These are phyloP conservation scores for Bombardia bombarda DNA, from an alignment of 495 filamentous ascomycete genomes.

Conservation along the genomic window DNA sequence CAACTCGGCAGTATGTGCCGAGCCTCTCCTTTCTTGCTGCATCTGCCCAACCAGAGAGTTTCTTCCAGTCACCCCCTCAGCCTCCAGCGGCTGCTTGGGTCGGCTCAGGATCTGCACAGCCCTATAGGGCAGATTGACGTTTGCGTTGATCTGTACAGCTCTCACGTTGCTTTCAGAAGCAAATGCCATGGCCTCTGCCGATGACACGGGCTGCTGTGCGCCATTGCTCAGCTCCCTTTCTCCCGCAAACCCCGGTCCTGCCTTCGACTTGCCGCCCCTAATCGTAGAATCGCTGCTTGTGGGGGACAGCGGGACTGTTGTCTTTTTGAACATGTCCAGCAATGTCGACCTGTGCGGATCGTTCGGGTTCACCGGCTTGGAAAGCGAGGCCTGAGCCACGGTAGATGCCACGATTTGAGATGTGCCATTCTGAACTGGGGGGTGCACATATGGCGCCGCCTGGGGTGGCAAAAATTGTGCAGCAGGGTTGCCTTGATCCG, in stretches of 20 bases:
- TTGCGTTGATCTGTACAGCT: constrained; percentile 28
- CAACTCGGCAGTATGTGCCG: constrained; percentile 6
- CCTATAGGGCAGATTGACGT: constrained; percentile 32
- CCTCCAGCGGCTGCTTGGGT: constrained; percentile 21
- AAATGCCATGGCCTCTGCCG: constrained; percentile 18
- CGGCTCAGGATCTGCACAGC: constrained; percentile 35
- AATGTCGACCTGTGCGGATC: constrained; percentile 39
- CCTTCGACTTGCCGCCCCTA: constrained; percentile 5
- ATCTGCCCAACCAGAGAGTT: no score
- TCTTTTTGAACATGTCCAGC: constrained; percentile 43
- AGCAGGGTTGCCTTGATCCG: constrained; percentile 11
- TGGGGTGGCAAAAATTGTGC: constrained; percentile 17
- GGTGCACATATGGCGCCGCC: constrained; percentile 4
- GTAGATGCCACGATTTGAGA: neutral
- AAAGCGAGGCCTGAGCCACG: constrained; percentile 1
- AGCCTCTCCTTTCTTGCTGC: neutral
- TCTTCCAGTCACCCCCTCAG: constrained; percentile 7
- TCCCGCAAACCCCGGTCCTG: constrained; percentile 3
- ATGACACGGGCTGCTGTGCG: constrained; percentile 9
- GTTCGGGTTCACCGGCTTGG: constrained; percentile 22
- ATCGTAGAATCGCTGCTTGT: constrained; percentile 17
- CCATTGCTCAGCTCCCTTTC: constrained; percentile 11
- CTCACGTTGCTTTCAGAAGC: constrained; percentile 21
- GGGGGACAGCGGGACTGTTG: constrained; percentile 15
- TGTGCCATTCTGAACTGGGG: constrained; percentile 1